These are phyloP conservation scores for Lichtheimia hyalospora DNA, from an alignment of 371 early-diverging fungal genomes.

Conservation along the genomic window DNA sequence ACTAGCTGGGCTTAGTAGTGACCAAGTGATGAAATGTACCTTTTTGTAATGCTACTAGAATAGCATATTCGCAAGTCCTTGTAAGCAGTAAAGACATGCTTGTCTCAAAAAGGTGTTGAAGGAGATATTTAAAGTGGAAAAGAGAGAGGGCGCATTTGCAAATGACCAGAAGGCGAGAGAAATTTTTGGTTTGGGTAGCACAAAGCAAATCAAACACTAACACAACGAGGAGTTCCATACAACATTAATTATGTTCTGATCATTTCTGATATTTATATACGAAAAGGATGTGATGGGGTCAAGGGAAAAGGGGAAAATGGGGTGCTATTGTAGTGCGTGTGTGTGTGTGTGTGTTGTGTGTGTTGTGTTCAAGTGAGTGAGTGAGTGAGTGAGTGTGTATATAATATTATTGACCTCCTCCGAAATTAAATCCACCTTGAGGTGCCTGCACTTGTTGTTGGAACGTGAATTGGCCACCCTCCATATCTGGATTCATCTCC, in stretches of 20 bases:
- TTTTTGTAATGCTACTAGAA: constrained; percentile 45
- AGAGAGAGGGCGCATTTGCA: constrained; percentile 6
- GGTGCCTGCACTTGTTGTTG: constrained; percentile 55
- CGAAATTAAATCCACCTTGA: constrained; percentile 73
- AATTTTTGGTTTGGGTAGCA: too few relatives aligned
- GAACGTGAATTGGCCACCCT: constrained; percentile 67
- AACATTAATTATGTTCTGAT: too few relatives aligned
- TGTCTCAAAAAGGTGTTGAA: not conserved
- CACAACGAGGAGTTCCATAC: too few relatives aligned
- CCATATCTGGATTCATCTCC: constrained; percentile 60
- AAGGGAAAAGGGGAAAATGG: not conserved
- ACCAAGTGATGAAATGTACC: constrained; percentile 18
- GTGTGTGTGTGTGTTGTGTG: too few relatives aligned
- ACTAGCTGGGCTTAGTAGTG: not conserved
- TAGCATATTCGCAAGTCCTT: constrained; percentile 51
- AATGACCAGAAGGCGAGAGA: too few relatives aligned
- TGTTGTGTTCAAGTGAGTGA: constrained; percentile 1
- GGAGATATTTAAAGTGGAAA: not conserved
- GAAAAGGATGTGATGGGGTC: not conserved
- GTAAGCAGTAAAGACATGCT: constrained; percentile 46
- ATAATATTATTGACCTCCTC: constrained; percentile 12
- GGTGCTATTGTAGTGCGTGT: not conserved
- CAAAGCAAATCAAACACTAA: too few relatives aligned
- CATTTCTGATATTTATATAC: not conserved
- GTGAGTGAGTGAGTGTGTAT: not conserved